Percentiles rank a stretch among this genome's conserved stretches.
Conservation (phyloP, 805 yeast species). For the Lachancea fermentati region DNA sequence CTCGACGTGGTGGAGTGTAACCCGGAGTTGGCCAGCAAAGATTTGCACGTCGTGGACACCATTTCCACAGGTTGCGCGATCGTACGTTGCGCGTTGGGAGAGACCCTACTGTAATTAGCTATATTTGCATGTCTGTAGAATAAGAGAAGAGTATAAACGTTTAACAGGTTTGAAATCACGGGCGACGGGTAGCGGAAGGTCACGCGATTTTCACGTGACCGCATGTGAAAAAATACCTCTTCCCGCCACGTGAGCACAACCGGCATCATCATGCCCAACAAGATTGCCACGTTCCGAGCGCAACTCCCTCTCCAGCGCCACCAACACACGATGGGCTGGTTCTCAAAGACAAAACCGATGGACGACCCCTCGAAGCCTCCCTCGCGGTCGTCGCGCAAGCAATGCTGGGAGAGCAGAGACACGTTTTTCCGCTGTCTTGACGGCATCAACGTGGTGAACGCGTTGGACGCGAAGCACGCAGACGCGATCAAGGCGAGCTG, state of each 20-base stretch:
- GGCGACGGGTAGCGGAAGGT: too few species aligned
- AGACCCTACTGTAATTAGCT: constrained; percentile 47
- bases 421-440: constrained; percentile 69
- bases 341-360: constrained; percentile 10
- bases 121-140: too few species aligned
- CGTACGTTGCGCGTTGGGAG: constrained; percentile 92
- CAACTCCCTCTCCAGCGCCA: too few species aligned
- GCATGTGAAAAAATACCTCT: too few species aligned
- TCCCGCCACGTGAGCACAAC: too few species aligned
- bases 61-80: constrained; percentile 86
- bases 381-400: constrained; percentile 56
- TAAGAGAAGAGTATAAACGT: too few species aligned
- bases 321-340: constrained; percentile 15
- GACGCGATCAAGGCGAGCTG: constrained; percentile 51
- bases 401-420: constrained; percentile 92
- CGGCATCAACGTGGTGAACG: constrained; percentile 58
- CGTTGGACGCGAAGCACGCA: constrained; percentile 50
- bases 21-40: constrained; percentile 79
- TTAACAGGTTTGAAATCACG: too few species aligned
- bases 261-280: too few species aligned
- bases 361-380: constrained; percentile 14
- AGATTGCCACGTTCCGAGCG: too few species aligned
- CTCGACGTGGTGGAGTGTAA: constrained; percentile 92
- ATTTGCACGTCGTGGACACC: constrained; percentile 73
- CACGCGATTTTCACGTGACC: too few species aligned